Base-by-base conservation (phyloP, 345 rosid species). In the Geranium brycei region DNA sequence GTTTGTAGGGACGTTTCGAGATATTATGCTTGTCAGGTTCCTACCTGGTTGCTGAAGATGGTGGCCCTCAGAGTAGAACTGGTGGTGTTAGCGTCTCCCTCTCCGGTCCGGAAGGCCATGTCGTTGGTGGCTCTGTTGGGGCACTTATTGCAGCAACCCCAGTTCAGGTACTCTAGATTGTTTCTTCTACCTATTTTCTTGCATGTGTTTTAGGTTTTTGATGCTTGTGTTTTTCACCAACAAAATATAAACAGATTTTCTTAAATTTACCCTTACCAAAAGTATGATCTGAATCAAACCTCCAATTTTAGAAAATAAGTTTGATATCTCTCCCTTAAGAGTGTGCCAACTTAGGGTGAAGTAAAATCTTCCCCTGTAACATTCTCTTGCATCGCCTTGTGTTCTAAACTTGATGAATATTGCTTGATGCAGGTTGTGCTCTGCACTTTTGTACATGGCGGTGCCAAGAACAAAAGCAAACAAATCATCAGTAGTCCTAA, bases 71-170 rank as follows among this genome's bases (percentile, higher is more conserved):
- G 35, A 75, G 77, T 67, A 80, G 99, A 71, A 85, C 84, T 28
- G 99, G 99, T 17, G 97, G 99, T 63, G 59, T 95, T 31, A 95
- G 97, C 72, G 97, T 83, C 69, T 91, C 99, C 8, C 87, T 95
- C 71, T 85, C 93, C 19, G 87, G 89, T 75, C 87, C 95, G 0
- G 97, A 95, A 64, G 97, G 99, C 58, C 89, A 81, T 23, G 95
- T 95, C 57, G 63, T 95, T 59, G 99, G 99, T 30, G 99, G 99
- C 62, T 91, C 91, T 17, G 83, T 85, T 41, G 93, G 81, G 64
- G 74, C 77, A 77, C 91, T 95, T 69, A 83, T 82, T 18, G 97
- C 99, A 60, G 85, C 91, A 60, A 78, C 84, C 74, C 86, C 81
- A 0, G 88, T 91, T 64, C 95, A 91, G 99, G 99, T 95, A 65